Percentiles rank a stretch among this genome's conserved stretches.
phyloP scores from a whole-genome alignment of 768 basidiomycete species.

The Amylocystis lapponica region DNA sequence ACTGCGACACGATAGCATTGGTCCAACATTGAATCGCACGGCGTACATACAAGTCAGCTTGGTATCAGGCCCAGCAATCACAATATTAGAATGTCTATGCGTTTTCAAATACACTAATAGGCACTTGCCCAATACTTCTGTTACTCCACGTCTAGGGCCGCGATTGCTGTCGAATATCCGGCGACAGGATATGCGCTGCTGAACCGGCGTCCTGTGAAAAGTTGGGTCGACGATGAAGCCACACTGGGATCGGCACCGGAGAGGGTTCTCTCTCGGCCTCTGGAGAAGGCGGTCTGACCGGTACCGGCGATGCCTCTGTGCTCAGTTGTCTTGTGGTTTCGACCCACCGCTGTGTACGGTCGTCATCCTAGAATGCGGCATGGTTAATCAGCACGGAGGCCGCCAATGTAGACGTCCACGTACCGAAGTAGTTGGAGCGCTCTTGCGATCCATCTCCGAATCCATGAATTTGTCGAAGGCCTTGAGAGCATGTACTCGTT shows the following conservation, averaged over 20 bases:
- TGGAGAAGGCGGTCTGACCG: background rate
- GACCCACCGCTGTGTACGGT: conserved; percentile 16
- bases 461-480: conserved; percentile 54
- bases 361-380: conserved; percentile 5
- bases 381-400: background rate
- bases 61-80: too few relatives aligned
- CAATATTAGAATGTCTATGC: too few relatives aligned
- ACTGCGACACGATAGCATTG: too few relatives aligned
- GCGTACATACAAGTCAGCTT: too few relatives aligned
- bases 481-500: conserved; percentile 46
- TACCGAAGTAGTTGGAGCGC: conserved; percentile 8
- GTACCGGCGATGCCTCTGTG: conserved; percentile 8
- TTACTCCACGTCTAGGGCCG: too few relatives aligned
- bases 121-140: too few relatives aligned
- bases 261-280: background rate
- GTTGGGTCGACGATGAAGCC: conserved; percentile 16
- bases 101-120: too few relatives aligned
- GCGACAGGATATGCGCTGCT: background rate
- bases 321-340: conserved; percentile 12
- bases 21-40: too few relatives aligned
- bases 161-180: background rate
- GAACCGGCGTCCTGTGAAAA: background rate
- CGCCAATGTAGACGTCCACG: background rate
- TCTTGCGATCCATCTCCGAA: conserved; percentile 31
- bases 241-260: conserved; percentile 14